phyloP scores from a whole-genome alignment of 2,329 filamentous ascomycete genomes.

The Periconia sp. region DNA sequence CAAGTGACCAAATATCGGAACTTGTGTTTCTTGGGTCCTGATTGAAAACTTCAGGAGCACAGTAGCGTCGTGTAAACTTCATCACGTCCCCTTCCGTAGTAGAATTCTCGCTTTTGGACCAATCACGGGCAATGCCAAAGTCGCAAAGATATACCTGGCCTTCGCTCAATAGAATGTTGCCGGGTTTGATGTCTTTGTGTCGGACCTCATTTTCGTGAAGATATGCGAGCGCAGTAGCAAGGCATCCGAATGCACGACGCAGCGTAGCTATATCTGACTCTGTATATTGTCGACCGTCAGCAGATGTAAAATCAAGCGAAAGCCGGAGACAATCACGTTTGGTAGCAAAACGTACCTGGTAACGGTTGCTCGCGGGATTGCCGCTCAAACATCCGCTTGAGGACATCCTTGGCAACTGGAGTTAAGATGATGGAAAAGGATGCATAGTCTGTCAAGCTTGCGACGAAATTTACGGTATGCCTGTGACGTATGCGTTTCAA shows the following conservation, averaged over 20 bases:
- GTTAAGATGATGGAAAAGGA: conserved; percentile 22
- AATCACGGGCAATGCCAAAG: conserved; percentile 16
- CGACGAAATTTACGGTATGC: conserved; percentile 16
- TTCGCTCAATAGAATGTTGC: conserved; percentile 15
- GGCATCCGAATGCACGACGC: conserved; percentile 13
- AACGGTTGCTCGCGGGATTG: conserved; percentile 12
- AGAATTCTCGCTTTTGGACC: conserved; percentile 12
- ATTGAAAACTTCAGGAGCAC: conserved; percentile 18
- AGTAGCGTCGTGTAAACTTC: conserved; percentile 17
- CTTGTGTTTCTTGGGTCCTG: conserved; percentile 12
- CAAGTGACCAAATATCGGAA: conserved; percentile 22
- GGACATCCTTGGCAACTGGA: conserved; percentile 21
- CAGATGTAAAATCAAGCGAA: background rate
- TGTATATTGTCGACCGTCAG: conserved; percentile 1
- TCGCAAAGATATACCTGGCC: conserved; percentile 15
- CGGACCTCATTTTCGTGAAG: conserved; percentile 13
- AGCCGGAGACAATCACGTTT: background rate
- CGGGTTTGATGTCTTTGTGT: conserved; percentile 20
- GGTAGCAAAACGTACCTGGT: background rate
- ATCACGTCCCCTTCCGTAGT: conserved; percentile 15
- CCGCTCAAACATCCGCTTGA: conserved; percentile 21
- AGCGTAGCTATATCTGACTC: conserved; percentile 3
- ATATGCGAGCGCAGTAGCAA: conserved; percentile 12
- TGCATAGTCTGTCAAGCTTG: conserved; percentile 16
- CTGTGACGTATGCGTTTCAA: conserved; percentile 16